Conservation (phyloP, 345 rosid genomes). For the Raphanus raphanistrum region DNA sequence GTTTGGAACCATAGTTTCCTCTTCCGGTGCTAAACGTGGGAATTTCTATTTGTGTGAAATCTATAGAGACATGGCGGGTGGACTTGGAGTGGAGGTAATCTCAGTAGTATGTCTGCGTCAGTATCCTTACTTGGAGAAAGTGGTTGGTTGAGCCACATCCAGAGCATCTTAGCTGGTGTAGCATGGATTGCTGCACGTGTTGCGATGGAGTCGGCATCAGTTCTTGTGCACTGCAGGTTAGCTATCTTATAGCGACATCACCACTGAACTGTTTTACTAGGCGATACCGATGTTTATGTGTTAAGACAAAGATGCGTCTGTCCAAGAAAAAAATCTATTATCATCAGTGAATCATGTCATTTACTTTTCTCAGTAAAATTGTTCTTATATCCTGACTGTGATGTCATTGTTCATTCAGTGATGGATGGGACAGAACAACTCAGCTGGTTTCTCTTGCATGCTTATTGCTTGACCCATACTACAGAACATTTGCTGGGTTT, state of each 20-base stretch:
- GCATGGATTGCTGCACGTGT: constrained; percentile 98
- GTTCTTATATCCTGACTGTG: constrained; percentile 14
- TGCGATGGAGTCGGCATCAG: constrained; percentile 88
- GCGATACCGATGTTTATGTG: constrained; percentile 10
- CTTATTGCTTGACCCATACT: constrained; percentile 92
- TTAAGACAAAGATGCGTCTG: constrained; percentile 6
- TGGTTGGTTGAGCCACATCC: constrained; percentile 98
- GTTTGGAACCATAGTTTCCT: constrained; percentile 4
- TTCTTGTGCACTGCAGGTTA: constrained; percentile 98
- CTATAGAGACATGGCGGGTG: constrained; percentile 94
- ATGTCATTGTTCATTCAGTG: constrained; percentile 51
- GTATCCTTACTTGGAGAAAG: constrained; percentile 95
- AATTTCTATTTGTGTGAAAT: constrained; percentile 32
- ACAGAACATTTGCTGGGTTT: constrained; percentile 88
- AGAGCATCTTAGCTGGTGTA: constrained; percentile 93
- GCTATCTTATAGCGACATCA: constrained; percentile 26
- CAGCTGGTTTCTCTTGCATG: constrained; percentile 93
- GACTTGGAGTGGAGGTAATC: constrained; percentile 98
- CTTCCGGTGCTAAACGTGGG: constrained; percentile 8
- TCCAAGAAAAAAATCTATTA: constrained; percentile 8
- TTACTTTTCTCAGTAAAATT: constrained; percentile 11
- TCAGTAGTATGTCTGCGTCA: constrained; percentile 99
- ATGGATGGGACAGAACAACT: constrained; percentile 99
- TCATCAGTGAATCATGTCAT: constrained; percentile 6
- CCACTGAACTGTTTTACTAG: constrained; percentile 3